Percentiles rank a stretch among this genome's conserved stretches.
These are phyloP conservation scores for Ceratobasidium theobromae DNA, from an alignment of 1,284 basidiomycete genomes.

Conservation along the genomic window DNA sequence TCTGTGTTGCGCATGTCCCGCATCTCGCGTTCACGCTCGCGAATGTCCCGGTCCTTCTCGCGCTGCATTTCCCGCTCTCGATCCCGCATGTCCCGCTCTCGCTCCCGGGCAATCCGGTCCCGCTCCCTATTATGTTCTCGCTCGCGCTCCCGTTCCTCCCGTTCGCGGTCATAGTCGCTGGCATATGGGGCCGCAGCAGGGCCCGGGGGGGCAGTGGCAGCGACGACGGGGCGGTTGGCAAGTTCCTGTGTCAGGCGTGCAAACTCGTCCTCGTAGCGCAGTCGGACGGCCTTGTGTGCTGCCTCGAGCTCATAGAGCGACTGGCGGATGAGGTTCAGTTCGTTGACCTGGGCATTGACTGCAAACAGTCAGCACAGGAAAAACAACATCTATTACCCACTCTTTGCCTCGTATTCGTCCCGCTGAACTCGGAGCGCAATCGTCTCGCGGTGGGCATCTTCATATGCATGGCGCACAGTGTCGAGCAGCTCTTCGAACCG, in stretches of 20 bases:
- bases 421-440: slow-evolving; percentile 70
- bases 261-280: slow-evolving; percentile 75
- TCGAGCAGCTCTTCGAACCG: slow-evolving; percentile 82
- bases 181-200: slow-evolving; percentile 6
- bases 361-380: slow-evolving; percentile 23
- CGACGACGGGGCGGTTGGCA: slow-evolving; percentile 42
- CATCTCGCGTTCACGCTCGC: slow-evolving; percentile 40
- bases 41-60: slow-evolving; percentile 32
- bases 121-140: slow-evolving; percentile 32
- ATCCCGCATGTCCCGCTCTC: slow-evolving; percentile 34
- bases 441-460: slow-evolving; percentile 71
- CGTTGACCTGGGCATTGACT: slow-evolving; percentile 72
- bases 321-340: slow-evolving; percentile 71
- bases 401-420: slow-evolving; percentile 88
- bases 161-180: slow-evolving; percentile 29
- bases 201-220: background rate
- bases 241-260: slow-evolving; percentile 65
- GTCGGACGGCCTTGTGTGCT: slow-evolving; percentile 68
- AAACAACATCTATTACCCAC: slow-evolving; percentile 49
- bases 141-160: slow-evolving; percentile 37
- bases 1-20: slow-evolving; percentile 32
- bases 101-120: slow-evolving; percentile 29
- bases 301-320: slow-evolving; percentile 77
- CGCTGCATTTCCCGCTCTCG: slow-evolving; percentile 37
- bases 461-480: slow-evolving; percentile 83